Evolutionary conservation across 1,139 yeast genomes (phyloP), one percentile per base, ranked within the genome.

Genomic region (Scheffersomyces quercinus): DNA sequence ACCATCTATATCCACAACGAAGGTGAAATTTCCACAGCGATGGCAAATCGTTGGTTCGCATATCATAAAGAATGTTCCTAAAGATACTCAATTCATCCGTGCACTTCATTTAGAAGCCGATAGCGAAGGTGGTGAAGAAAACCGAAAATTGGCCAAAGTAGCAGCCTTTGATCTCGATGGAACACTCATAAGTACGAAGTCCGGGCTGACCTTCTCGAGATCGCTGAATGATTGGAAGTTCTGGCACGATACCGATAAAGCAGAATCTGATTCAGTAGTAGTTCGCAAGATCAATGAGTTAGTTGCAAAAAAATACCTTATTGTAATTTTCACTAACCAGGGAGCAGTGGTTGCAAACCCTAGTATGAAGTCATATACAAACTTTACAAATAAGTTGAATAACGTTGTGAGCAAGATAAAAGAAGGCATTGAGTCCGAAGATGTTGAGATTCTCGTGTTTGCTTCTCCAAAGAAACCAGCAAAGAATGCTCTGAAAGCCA

Each of bases 261-360:
- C 28, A n/a, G 45, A 49, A 14, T 47, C 57, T 9, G 41, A 36
- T 4, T 20, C 26, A 20, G 26, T 6, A 20, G 70, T 74, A 3
- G 43, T 60, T 0, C 48, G 56, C 5, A 69, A 55, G 40, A 58
- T 80, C 20, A 51, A 54, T 11, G 44, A 57, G 16, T 48, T 64
- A 9, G 41, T 55, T 2, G 50, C 57, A 0, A 51, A 62, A 5
- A 59, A 61, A 4, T 70, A 68, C 49, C 32, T 74, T 1, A 60
- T 89, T 4, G 93, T 83, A 11, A 77, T 93, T 2, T 88, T 93
- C 59, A 81, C 97, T 3, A 93, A 93, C 58, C 99, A 93, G 59
- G 96, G 91, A n/a, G 81, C 78, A 0, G 77, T 82, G 3, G 61
- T 73, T 2, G 75, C 73, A 7, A 58, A 58, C 2, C 51, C 49